These are phyloP conservation scores for Carpinus fangiana DNA, from an alignment of 306 rosid genomes.

Conservation along the genomic window DNA sequence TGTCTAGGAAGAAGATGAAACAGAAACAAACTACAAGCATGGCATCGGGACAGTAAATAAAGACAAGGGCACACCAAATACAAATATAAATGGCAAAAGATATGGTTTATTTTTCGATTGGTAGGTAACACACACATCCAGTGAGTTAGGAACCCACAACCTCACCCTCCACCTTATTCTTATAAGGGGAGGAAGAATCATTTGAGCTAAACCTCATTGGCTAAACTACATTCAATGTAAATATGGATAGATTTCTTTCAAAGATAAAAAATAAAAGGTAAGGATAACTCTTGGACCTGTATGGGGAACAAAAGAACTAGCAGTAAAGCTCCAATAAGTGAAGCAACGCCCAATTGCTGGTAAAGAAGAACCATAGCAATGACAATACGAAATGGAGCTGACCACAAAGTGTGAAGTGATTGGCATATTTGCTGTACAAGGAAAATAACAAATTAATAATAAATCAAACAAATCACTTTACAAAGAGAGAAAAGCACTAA, in stretches of 20 bases:
- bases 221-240: not conserved
- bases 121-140: not conserved
- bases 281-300: constrained; percentile 53
- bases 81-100: not conserved
- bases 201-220: not conserved
- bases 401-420: constrained; percentile 84
- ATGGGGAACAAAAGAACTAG: constrained; percentile 68
- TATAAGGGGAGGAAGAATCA: not conserved
- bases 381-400: constrained; percentile 82
- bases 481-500: not conserved
- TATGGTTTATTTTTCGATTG: not conserved
- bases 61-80: not conserved
- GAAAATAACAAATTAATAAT: constrained; percentile 9
- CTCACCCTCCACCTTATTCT: not conserved
- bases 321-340: constrained; percentile 66
- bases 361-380: constrained; percentile 76
- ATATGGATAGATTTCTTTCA: not conserved
- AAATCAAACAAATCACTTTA: not conserved
- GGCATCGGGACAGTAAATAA: not conserved
- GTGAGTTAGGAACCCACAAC: not conserved
- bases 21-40: not conserved
- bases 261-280: not conserved
- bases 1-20: not conserved
- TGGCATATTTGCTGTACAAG: constrained; percentile 67
- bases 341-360: constrained; percentile 90